These are phyloP conservation scores for Jimgerdemannia lactiflua DNA, from an alignment of 192 early-diverging fungal species.

Conservation along the genomic window DNA sequence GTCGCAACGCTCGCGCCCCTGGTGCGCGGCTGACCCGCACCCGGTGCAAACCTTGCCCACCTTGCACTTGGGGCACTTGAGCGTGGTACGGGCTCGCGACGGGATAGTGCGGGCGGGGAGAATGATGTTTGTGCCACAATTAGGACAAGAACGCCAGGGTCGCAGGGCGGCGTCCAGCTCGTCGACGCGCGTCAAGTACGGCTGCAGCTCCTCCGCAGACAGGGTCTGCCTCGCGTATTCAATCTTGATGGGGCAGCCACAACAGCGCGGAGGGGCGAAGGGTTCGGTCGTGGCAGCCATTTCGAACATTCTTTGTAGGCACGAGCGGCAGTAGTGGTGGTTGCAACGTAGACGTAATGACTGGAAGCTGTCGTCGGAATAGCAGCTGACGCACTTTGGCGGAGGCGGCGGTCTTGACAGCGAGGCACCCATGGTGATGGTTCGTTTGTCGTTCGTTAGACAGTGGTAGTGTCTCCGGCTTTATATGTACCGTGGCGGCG, in stretches of 20 bases:
- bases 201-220: background rate
- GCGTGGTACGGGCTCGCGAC: background rate
- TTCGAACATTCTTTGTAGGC: background rate
- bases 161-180: background rate
- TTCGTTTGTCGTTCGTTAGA: no score
- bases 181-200: background rate
- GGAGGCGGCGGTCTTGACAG: no score
- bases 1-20: background rate
- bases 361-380: background rate
- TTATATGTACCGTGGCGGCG: no score
- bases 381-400: background rate
- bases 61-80: background rate
- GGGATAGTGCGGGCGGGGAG: background rate
- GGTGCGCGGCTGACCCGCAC: background rate
- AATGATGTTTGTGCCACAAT: background rate
- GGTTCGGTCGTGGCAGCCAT: background rate
- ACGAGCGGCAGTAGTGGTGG: background rate
- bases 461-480: no score
- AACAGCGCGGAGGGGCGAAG: background rate
- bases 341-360: background rate
- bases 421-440: no score
- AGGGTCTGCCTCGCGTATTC: background rate
- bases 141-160: background rate
- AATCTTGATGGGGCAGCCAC: background rate
- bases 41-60: background rate